These are phyloP conservation scores for Candida sp. DNA, from an alignment of 1,139 yeast species.

Conservation along the genomic window DNA sequence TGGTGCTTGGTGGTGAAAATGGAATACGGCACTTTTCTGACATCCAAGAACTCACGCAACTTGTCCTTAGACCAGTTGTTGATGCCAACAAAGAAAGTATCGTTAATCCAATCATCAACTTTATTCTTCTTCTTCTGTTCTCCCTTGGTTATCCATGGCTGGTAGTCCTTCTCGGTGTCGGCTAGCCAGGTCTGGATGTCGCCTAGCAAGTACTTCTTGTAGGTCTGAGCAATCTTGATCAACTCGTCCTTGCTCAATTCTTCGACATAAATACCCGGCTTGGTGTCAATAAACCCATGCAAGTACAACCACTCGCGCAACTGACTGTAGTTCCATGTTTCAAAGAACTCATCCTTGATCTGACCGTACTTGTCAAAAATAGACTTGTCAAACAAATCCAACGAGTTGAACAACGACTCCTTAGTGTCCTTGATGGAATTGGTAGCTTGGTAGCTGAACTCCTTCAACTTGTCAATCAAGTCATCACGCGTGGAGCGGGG, in stretches of 20 bases:
- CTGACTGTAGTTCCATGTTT: conserved; percentile 37
- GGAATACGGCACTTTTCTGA: conserved; percentile 54
- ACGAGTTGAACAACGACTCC: conserved; percentile 38
- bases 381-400: conserved; percentile 34
- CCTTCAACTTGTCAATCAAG: conserved; percentile 44
- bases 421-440: conserved; percentile 36
- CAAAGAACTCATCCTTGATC: conserved; percentile 48
- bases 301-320: conserved; percentile 33
- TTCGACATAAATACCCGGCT: conserved; percentile 24
- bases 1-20: conserved; percentile 48
- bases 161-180: conserved; percentile 25
- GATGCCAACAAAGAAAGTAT: conserved; percentile 48
- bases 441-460: conserved; percentile 44
- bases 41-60: conserved; percentile 53
- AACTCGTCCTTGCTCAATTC: conserved; percentile 22
- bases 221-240: conserved; percentile 19
- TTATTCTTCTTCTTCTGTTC: conserved; percentile 13
- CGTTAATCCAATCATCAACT: conserved; percentile 39
- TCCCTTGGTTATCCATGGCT: conserved; percentile 29
- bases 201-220: conserved; percentile 39
- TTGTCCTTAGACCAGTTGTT: conserved; percentile 53
- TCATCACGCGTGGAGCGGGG: conserved; percentile 42
- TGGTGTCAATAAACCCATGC: conserved; percentile 28
- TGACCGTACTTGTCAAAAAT: conserved; percentile 44
- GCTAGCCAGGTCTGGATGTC: conserved; percentile 45